Evolutionary conservation across 2,329 filamentous ascomycete species (phyloP).

Genomic region (Arthrinium phaeospermum): DNA sequence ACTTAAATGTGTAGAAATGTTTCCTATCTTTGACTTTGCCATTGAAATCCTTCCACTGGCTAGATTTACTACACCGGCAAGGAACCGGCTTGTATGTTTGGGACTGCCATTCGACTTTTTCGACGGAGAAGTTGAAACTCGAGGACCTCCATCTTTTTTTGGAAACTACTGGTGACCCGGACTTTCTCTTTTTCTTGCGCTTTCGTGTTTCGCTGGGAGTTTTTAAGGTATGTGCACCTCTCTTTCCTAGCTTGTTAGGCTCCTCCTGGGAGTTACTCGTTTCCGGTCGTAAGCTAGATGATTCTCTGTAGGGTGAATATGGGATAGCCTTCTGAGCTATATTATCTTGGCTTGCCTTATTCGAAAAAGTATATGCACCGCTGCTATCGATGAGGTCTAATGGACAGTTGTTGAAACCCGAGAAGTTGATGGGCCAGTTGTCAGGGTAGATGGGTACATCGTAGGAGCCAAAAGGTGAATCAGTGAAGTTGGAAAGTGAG

Average conservation of each 20-base stretch:
- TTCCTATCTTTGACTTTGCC: neutral
- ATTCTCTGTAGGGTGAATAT: neutral
- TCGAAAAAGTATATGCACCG: neutral
- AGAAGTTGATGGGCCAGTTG: neutral
- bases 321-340: neutral
- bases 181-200: neutral
- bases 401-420: no score
- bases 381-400: neutral
- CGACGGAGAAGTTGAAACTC: neutral
- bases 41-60: constrained; percentile 2
- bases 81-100: neutral
- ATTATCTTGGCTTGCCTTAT: neutral
- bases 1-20: neutral
- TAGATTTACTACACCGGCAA: neutral
- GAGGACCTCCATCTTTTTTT: neutral
- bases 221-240: neutral
- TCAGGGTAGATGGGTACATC: neutral
- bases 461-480: neutral
- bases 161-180: neutral
- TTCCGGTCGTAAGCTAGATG: neutral
- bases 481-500: neutral
- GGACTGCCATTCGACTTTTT: neutral
- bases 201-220: neutral
- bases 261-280: neutral
- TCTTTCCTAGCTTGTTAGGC: neutral